Conservation (phyloP, 441 rosid genomes). For the Erysimum pusillum region DNA sequence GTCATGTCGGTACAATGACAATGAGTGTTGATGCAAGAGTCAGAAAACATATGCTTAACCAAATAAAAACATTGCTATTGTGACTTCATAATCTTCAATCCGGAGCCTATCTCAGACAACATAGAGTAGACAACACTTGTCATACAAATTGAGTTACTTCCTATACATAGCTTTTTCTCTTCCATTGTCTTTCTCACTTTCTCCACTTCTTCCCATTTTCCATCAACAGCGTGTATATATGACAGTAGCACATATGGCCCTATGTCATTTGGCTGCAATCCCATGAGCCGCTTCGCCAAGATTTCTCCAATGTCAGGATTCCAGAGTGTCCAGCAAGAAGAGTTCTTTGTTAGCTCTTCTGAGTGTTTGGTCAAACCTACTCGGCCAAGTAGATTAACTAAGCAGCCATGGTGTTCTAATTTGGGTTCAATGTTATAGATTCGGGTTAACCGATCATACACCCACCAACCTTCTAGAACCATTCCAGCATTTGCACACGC, state of each 20-base stretch:
- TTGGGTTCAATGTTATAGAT: conserved; percentile 56
- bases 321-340: conserved; percentile 60
- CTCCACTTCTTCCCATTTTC: background rate
- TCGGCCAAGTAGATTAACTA: conserved; percentile 65
- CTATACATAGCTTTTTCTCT: background rate
- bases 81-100: background rate
- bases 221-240: background rate
- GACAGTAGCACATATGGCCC: background rate
- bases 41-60: background rate
- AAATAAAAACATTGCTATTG: background rate
- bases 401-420: conserved; percentile 68
- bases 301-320: conserved; percentile 57
- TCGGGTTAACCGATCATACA: conserved; percentile 63
- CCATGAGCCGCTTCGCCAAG: conserved; percentile 60
- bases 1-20: background rate
- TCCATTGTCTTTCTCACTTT: background rate
- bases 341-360: conserved; percentile 51
- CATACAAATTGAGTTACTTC: background rate
- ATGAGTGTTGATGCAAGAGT: background rate
- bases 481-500: conserved; percentile 73
- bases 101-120: background rate
- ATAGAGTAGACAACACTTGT: background rate
- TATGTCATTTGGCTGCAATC: conserved; percentile 59
- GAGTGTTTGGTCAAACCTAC: conserved; percentile 67
- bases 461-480: conserved; percentile 69